Evolutionary conservation across 192 early-diverging fungal genomes (phyloP).

Genomic region (Rhizoclosmatium sp.): DNA sequence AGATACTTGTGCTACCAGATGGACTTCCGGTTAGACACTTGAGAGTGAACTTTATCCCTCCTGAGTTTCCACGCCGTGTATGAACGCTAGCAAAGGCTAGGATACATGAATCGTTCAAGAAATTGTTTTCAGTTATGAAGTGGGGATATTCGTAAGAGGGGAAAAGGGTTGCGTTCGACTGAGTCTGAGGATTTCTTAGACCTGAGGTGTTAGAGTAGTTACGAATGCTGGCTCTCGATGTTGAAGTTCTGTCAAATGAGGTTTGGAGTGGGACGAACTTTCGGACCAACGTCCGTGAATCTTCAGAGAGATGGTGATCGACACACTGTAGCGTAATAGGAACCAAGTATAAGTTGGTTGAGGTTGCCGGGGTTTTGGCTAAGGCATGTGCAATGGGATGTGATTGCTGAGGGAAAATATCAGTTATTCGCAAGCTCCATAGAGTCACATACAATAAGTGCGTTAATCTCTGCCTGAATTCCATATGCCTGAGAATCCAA

Average conservation of each 20-base stretch:
- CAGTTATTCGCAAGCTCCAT: background rate
- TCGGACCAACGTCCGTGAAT: slow-evolving; percentile 1
- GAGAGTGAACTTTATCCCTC: slow-evolving; percentile 3
- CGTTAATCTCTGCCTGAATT: slow-evolving; percentile 5
- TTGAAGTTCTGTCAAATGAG: background rate
- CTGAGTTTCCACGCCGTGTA: background rate
- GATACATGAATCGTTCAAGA: slow-evolving; percentile 11
- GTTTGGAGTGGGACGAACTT: background rate
- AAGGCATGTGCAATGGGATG: background rate
- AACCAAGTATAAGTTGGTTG: background rate
- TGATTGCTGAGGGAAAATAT: background rate
- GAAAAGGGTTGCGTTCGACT: too few relatives aligned
- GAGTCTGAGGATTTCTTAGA: too few relatives aligned
- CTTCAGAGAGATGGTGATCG: slow-evolving; percentile 17
- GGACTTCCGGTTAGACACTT: slow-evolving; percentile 25
- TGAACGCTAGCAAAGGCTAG: slow-evolving; percentile 6
- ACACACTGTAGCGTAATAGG: slow-evolving; percentile 15
- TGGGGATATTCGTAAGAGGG: background rate
- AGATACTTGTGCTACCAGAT: background rate
- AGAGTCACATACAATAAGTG: slow-evolving; percentile 1
- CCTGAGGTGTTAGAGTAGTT: too few relatives aligned
- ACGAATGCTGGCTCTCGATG: background rate
- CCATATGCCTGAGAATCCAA: background rate
- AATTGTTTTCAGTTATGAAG: background rate
- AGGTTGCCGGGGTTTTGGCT: background rate